A percentile compares a stretch with the other conserved stretches of the same genome.
Conservation (phyloP, 495 filamentous ascomycete genomes). For the Aspergillus funiculosus region DNA sequence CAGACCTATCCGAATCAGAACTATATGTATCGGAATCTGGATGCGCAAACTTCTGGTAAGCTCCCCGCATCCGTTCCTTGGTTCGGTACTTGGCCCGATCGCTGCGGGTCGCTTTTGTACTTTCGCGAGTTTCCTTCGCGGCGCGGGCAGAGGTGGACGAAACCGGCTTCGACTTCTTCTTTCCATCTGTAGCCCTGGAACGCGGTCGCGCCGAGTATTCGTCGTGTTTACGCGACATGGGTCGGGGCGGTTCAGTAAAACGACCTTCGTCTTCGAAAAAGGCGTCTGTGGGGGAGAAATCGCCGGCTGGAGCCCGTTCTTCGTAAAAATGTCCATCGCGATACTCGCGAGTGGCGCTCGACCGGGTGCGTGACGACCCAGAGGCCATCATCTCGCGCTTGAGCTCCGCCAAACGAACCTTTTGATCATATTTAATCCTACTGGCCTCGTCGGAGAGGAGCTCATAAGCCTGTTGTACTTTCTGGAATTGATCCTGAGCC, state of each 20-base stretch:
- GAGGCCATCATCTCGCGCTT: conserved; percentile 47
- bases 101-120: conserved; percentile 27
- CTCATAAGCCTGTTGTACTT: conserved; percentile 90
- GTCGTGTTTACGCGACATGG: conserved; percentile 39
- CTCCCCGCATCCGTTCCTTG: conserved; percentile 46
- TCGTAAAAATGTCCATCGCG: conserved; percentile 45
- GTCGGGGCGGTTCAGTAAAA: conserved; percentile 33
- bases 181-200: conserved; percentile 30
- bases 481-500: conserved; percentile 83
- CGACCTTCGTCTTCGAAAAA: conserved; percentile 37
- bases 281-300: conserved; percentile 35
- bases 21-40: conserved; percentile 32
- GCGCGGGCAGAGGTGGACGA: conserved; percentile 24
- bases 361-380: conserved; percentile 22
- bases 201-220: conserved; percentile 37
- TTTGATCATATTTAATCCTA: conserved; percentile 70
- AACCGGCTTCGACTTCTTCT: conserved; percentile 31
- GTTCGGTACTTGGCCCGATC: conserved; percentile 43
- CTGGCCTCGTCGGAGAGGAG: conserved; percentile 73
- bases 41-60: conserved; percentile 39
- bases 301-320: conserved; percentile 38
- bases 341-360: conserved; percentile 37
- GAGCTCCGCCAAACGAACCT: conserved; percentile 57
- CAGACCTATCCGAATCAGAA: conserved; percentile 26
- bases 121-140: conserved; percentile 31